Base-by-base conservation (phyloP, 2,329 filamentous ascomycete genomes). In the Aureobasidium sp. region DNA sequence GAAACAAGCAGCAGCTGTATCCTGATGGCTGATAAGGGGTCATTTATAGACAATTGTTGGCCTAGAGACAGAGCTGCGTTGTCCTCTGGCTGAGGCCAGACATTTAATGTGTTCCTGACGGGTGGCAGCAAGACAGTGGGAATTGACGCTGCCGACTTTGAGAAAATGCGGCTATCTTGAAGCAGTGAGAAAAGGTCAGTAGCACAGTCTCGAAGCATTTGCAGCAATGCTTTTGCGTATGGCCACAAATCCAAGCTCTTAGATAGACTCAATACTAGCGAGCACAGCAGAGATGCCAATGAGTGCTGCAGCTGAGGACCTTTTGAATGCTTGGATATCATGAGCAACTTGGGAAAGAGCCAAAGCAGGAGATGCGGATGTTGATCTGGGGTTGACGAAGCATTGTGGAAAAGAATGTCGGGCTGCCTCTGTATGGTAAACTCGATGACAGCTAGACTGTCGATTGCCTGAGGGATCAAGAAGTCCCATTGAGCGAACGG, bases 401-500 rank as follows among this genome's bases (percentile, higher is more conserved):
- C 63, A 6, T 39, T 51, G 63, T 78, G 79, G 22, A 81, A 75
- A 31, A 93, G 77, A n/a, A 91, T 82, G 41, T 80, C 77, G 2
- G 89, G 91, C 8, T 87, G 89, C 69, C 91, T 89, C 65, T 85
- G 82, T 66, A 96, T 82, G 2, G 89, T 89, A 57, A 88, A 82
- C 62, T 83, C 82, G 48, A 97, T 80, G 58, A 96, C 91, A 67
- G 88, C 84, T 52, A 96, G 81, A 58, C 90, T 91, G 70, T 91
- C 87, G 39, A 83, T 74, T 1, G 84, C 85, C 68, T 90, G 86
- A 49, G 80, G 74, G 31, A 82, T 76, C 45, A 86, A 74, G 62
- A 83, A 76, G 37, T 80, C 78, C 57, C 74, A 76, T 65, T 84
- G 77, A 63, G 84, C 80, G 71, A 91, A 89, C 2, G 85, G 86